Evolutionary conservation across 257 asterid species (phyloP).

Genomic region (Prunella vulgaris): DNA sequence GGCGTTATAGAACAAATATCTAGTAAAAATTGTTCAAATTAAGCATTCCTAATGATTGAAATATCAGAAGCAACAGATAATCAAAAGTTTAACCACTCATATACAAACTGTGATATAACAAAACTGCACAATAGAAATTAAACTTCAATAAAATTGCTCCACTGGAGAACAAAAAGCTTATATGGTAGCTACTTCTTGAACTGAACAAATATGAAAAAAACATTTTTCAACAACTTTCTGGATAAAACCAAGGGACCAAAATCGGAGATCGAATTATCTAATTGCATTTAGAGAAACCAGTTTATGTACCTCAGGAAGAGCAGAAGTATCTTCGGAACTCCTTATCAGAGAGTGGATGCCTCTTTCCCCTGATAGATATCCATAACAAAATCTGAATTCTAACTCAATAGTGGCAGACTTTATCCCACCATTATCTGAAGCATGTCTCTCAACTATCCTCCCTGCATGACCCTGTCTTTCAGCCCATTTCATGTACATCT

Average conservation of each 20-base stretch:
- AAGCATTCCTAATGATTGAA: neutral
- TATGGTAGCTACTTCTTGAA: neutral
- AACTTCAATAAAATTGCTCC: neutral
- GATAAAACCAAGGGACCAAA: neutral
- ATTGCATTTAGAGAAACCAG: neutral
- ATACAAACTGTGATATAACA: neutral
- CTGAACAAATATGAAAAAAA: neutral
- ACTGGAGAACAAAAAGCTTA: neutral
- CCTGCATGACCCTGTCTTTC: conserved; percentile 61
- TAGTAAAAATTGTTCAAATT: neutral
- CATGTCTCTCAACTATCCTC: conserved; percentile 57
- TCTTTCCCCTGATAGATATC: conserved; percentile 71
- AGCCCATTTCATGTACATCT: conserved; percentile 83
- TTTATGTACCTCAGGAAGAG: conserved; percentile 40
- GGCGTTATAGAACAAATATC: neutral
- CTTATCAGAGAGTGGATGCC: conserved; percentile 57
- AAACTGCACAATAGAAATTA: no score
- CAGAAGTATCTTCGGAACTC: conserved; percentile 24
- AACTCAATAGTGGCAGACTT: conserved; percentile 57
- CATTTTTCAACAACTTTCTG: neutral
- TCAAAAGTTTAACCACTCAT: neutral
- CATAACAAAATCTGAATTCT: conserved; percentile 65
- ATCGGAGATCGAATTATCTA: neutral
- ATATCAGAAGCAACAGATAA: neutral
- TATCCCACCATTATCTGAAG: conserved; percentile 40